Conservation (phyloP, 2,329 filamentous ascomycete genomes). For the Ascochyta koolunga region DNA sequence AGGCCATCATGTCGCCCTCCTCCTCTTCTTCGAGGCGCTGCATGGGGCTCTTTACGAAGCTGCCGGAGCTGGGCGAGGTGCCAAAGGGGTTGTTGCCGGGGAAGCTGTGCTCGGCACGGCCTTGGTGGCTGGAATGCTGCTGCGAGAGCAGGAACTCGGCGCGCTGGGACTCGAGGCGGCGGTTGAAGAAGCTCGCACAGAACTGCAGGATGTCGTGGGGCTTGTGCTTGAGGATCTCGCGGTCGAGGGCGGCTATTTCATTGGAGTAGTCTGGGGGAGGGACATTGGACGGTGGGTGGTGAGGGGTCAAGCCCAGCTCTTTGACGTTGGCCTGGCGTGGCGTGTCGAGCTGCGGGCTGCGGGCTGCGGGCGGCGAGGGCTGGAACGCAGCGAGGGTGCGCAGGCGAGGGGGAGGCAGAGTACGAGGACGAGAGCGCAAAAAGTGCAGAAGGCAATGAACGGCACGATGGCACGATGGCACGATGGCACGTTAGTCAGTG, state of each 20-base stretch:
- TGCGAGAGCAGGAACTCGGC: slow-evolving; percentile 60
- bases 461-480: slow-evolving; percentile 3
- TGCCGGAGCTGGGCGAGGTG: slow-evolving; percentile 47
- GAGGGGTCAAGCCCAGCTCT: slow-evolving; percentile 46
- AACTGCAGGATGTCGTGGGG: slow-evolving; percentile 72
- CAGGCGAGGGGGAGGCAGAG: slow-evolving; percentile 11
- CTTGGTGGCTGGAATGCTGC: slow-evolving; percentile 53
- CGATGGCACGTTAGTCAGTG: slow-evolving; percentile 5
- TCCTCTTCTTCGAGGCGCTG: slow-evolving; percentile 80
- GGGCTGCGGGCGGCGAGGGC: slow-evolving; percentile 36
- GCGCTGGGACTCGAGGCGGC: slow-evolving; percentile 69
- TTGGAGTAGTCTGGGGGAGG: slow-evolving; percentile 55
- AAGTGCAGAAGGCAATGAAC: slow-evolving; percentile 5
- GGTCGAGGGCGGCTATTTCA: slow-evolving; percentile 68
- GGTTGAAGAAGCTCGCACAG: slow-evolving; percentile 71
- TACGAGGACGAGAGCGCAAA: slow-evolving; percentile 3
- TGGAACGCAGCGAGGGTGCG: slow-evolving; percentile 36
- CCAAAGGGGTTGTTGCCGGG: slow-evolving; percentile 82
- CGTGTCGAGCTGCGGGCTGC: slow-evolving; percentile 42
- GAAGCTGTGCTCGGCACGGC: slow-evolving; percentile 71
- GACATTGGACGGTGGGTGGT: slow-evolving; percentile 45
- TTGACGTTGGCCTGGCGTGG: slow-evolving; percentile 45
- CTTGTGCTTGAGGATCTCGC: slow-evolving; percentile 63
- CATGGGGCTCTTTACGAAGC: slow-evolving; percentile 57
- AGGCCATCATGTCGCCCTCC: slow-evolving; percentile 75